Base-by-base conservation (phyloP, 148 eudicot genomes). In the Chenopodium quinoa region DNA sequence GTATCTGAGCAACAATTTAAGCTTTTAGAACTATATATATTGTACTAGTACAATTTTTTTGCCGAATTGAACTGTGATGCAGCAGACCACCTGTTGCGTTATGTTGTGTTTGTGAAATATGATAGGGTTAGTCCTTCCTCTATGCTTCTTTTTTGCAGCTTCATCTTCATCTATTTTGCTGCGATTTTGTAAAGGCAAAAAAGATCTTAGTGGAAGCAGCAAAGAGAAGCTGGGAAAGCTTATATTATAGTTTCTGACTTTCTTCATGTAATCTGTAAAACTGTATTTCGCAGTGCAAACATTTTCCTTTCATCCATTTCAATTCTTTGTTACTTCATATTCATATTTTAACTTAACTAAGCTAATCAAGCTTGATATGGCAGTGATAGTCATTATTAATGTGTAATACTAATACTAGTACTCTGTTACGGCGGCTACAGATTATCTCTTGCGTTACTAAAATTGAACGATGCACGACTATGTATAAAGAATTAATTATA, bases 121-220 rank as follows among this genome's bases (percentile, higher is more conserved):
- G 31, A 76, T 68, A 48, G 75, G 63, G 20, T 46, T 48, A 79
- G 83, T 52, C 86, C 80, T 84, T 85, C 86, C 89, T 92, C 91
- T 90, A 90, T 65, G 94, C 97, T 95, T 93, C 90, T 93, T 93
- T 95, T 93, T 93, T 93, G 97, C 92, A 90, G 93, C 97, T 92
- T 93, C 95, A 91, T 91, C 97, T 93, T 86, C 88, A 88, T 87
- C 88, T 93, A 89, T 83, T 86, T 91, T 83, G 87, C 93, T 88
- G 40, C 46, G 20, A 69, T 32, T 73, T 52, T 63, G 72, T 0
- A 44, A 11, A 3, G 87, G 91, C 86, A 83, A 79, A 34, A 90
- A 90, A 89, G 75, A 82, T 86, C 52, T 87, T 90, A 93, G 97
- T 93, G 93, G 97, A 92, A 88, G 97, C 95, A 88, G 93, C 99